A percentile compares a stretch with the other conserved stretches of the same genome.
Conservation (phyloP, 2,329 filamentous ascomycete species). For the Pleoardoris graminearum region DNA sequence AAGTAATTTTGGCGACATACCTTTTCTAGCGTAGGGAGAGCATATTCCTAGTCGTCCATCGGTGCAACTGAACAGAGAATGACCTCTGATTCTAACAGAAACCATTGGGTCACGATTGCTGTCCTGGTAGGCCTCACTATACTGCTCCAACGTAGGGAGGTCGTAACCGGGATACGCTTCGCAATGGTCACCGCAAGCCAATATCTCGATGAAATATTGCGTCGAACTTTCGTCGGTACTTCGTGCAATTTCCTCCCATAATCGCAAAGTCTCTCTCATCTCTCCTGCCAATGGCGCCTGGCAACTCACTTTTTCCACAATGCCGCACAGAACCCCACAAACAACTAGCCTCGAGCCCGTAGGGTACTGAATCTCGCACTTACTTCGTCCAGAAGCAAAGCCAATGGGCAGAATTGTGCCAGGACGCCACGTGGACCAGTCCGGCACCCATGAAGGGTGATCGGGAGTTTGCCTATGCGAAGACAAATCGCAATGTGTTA, state of each 20-base stretch:
- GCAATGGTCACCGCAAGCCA: background rate
- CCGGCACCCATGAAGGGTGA: constrained; percentile 5
- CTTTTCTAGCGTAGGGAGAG: background rate
- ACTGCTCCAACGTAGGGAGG: background rate
- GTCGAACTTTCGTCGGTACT: background rate
- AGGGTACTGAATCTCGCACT: background rate
- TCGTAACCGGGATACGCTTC: background rate
- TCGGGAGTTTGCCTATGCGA: background rate
- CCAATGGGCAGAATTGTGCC: background rate
- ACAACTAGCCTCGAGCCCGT: background rate
- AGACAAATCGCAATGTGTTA: background rate
- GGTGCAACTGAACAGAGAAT: background rate
- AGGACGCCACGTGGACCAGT: background rate
- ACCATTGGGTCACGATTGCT: background rate
- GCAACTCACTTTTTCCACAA: background rate
- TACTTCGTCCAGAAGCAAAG: background rate
- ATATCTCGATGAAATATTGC: background rate
- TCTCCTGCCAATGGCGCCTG: background rate
- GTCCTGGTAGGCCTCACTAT: background rate
- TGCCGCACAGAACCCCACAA: background rate
- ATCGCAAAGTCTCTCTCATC: background rate
- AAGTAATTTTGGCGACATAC: background rate
- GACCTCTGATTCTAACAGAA: background rate
- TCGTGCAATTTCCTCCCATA: background rate
- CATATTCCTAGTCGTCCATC: background rate